These are phyloP conservation scores for Lachancea quebecensis DNA, from an alignment of 805 yeast species.

Conservation along the genomic window DNA sequence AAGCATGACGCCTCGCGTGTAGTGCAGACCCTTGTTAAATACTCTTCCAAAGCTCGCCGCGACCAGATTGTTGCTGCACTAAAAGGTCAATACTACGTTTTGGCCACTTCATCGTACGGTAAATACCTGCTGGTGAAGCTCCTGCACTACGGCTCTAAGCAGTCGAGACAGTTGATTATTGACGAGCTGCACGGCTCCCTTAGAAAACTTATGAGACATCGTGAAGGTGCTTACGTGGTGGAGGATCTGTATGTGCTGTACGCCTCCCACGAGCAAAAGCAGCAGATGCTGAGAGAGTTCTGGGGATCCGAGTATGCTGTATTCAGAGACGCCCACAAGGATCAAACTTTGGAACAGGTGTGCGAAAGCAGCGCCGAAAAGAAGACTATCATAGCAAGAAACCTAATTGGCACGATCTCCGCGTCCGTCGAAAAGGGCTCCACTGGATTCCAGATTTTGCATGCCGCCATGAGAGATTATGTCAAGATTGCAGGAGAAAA, in stretches of 20 bases:
- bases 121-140: slow-evolving; percentile 83
- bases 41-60: slow-evolving; percentile 73
- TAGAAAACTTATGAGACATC: slow-evolving; percentile 89
- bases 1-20: slow-evolving; percentile 97
- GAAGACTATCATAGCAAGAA: slow-evolving; percentile 64
- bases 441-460: slow-evolving; percentile 90
- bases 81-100: slow-evolving; percentile 67
- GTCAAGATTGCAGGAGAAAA: slow-evolving; percentile 57
- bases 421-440: slow-evolving; percentile 94
- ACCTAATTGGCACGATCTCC: slow-evolving; percentile 73
- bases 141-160: slow-evolving; percentile 85
- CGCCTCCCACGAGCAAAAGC: slow-evolving; percentile 75
- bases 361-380: slow-evolving; percentile 66
- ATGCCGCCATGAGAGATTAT: slow-evolving; percentile 92
- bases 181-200: slow-evolving; percentile 86
- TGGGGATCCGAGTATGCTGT: slow-evolving; percentile 96
- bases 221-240: slow-evolving; percentile 96
- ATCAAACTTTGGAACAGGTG: slow-evolving; percentile 57
- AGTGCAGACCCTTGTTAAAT: slow-evolving; percentile 87
- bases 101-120: slow-evolving; percentile 92
- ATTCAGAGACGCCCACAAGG: slow-evolving; percentile 68
- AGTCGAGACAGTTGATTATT: slow-evolving; percentile 65
- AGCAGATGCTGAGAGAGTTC: slow-evolving; percentile 89
- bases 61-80: slow-evolving; percentile 58
- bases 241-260: slow-evolving; percentile 87